These are phyloP conservation scores for Fusarium napiforme DNA, from an alignment of 2,329 filamentous ascomycete genomes.

Conservation along the genomic window DNA sequence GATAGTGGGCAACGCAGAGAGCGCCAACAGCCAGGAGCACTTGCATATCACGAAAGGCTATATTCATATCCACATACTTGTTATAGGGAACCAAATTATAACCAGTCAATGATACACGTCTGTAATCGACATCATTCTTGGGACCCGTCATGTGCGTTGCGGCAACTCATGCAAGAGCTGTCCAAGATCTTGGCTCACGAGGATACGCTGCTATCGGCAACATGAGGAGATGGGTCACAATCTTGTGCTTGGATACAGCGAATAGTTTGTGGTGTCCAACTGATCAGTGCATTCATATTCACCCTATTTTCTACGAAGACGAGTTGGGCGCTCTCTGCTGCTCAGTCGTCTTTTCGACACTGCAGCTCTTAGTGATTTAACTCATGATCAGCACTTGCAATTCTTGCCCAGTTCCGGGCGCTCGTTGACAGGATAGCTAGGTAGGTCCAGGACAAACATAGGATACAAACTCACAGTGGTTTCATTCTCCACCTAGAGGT, in stretches of 20 bases:
- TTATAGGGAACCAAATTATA: not conserved
- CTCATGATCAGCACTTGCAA: not conserved
- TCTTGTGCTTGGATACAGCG: not conserved
- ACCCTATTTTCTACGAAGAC: not conserved
- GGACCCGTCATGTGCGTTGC: not conserved
- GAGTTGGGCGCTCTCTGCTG: not conserved
- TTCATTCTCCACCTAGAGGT: conserved; percentile 31
- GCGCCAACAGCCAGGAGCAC: conserved; percentile 8
- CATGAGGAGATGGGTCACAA: not conserved
- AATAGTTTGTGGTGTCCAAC: not conserved
- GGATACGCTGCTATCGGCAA: not conserved
- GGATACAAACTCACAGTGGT: conserved; percentile 9
- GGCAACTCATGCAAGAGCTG: not conserved
- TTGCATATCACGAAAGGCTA: conserved; percentile 1
- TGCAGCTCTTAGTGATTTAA: not conserved
- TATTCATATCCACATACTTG: not conserved
- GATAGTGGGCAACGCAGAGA: conserved; percentile 1
- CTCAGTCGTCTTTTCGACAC: not conserved
- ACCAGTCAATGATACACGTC: not conserved
- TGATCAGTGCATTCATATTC: not conserved
- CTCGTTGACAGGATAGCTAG: not conserved
- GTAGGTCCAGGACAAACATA: not conserved
- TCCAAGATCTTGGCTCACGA: not conserved
- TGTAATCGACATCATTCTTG: not conserved
- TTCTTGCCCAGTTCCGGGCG: not conserved